Evolutionary conservation across 2,329 filamentous ascomycete genomes (phyloP).

Genomic region (Dendrostoma leiphaemia): DNA sequence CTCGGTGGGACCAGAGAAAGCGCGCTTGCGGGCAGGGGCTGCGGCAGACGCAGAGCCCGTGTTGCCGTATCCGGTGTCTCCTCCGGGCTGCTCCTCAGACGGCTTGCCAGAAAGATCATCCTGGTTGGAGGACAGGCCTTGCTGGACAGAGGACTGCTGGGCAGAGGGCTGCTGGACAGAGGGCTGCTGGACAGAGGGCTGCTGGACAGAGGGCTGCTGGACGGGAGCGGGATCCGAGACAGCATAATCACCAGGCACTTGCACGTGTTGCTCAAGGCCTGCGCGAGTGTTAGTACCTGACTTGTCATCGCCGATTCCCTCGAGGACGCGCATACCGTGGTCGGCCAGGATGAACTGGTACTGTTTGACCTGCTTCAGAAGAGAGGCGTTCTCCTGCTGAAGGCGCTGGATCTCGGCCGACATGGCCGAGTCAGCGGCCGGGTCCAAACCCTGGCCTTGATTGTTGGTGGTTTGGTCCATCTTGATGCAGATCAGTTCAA

Average conservation of each 20-base stretch:
- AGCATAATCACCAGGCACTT: neutral
- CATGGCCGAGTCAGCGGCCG: neutral
- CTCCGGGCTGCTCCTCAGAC: too few relatives aligned
- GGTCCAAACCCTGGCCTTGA: neutral
- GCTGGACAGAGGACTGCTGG: too few relatives aligned
- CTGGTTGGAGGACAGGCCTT: too few relatives aligned
- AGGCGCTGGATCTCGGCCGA: neutral
- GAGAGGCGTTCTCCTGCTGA: neutral
- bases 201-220: neutral
- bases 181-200: neutral
- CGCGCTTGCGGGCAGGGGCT: too few relatives aligned
- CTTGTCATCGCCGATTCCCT: neutral
- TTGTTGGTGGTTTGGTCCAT: neutral
- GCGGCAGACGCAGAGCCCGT: too few relatives aligned
- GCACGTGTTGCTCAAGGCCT: neutral
- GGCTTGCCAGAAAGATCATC: too few relatives aligned
- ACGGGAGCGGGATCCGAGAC: neutral
- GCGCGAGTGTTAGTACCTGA: neutral
- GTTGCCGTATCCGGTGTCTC: too few relatives aligned
- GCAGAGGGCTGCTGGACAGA: too few relatives aligned
- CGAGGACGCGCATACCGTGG: neutral
- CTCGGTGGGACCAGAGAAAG: too few relatives aligned
- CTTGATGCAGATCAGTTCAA: too few relatives aligned
- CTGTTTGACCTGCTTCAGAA: neutral
- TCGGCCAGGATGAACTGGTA: neutral